Base-by-base conservation (phyloP, 2,329 filamentous ascomycete genomes). In the Fusarium nelsonii region DNA sequence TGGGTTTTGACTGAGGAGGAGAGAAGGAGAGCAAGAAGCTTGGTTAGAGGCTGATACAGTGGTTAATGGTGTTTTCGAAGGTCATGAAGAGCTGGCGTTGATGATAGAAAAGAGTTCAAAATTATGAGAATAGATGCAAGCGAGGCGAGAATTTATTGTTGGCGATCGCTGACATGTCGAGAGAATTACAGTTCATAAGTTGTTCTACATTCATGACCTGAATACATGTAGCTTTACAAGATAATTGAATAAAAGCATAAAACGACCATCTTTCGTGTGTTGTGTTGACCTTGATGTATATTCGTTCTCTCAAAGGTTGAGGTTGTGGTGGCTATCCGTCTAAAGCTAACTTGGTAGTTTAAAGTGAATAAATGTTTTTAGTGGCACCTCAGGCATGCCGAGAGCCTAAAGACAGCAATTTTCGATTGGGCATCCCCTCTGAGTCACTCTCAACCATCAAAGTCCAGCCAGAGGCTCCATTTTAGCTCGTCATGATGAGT, bases 1-100 rank as follows among this genome's bases (percentile, higher is more conserved):
- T 94, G 91, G 91, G 86, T 90, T 45, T 73, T 94, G 67, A 90
- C 85, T 61, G 85, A 85, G 41, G 92, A 94, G 59, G 94, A 97
- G 81, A 88, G 91, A 77, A 85, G 84, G 69, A 87, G 88, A 74
- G 92, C 92, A 11, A 87, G 93, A 76, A 88, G 83, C 7, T 88
- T 96, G 79, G 88, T 94, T 12, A 79, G 75, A 65, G 70, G 65
- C 39, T 75, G 63, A 76, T 53, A 16, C 26, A 36, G 30, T 39
- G 41, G 18, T 46, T 44, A 30, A 64, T 48, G 46, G 55, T 58
- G 37, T 66, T 58, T 45, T 45, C 32, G 57, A 56, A 28, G 40
- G 40, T 58, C 41, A 56, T 52, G 43, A 34, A 54, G 32, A 59
- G 33, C 58, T 48, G 48, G 41, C 41, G 50, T 58, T 61, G 55